phyloP scores from a whole-genome alignment of 1,139 yeast species.

The Starmera stellimalicola region DNA sequence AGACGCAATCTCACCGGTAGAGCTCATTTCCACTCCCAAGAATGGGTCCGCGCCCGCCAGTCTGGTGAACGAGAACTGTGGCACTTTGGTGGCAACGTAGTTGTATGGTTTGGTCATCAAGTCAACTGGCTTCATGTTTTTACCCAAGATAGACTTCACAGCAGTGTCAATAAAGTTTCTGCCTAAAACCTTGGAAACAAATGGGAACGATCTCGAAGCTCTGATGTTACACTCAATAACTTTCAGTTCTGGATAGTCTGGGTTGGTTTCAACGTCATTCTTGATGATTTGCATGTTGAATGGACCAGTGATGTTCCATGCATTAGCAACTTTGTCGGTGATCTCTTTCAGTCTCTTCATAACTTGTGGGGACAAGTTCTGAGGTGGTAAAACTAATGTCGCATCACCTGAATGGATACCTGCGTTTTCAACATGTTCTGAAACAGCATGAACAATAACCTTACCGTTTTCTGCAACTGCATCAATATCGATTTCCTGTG shows the following conservation, averaged over 20 bases:
- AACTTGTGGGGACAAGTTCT: slow-evolving; percentile 48
- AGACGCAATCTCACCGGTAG: slow-evolving; percentile 97
- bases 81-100: slow-evolving; percentile 94
- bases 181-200: slow-evolving; percentile 94
- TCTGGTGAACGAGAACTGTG: slow-evolving; percentile 96
- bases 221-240: slow-evolving; percentile 98
- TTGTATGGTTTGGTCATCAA: slow-evolving; percentile 50
- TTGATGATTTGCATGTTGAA: slow-evolving; percentile 96
- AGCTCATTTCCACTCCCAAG: slow-evolving; percentile 98
- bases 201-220: slow-evolving; percentile 98
- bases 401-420: slow-evolving; percentile 99
- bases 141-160: slow-evolving; percentile 72
- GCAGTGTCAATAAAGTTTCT: slow-evolving; percentile 91
- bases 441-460: slow-evolving; percentile 87
- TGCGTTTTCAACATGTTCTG: slow-evolving; percentile 97
- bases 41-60: slow-evolving; percentile 98
- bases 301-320: slow-evolving; percentile 96
- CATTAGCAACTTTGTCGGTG: slow-evolving; percentile 87
- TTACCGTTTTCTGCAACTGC: slow-evolving; percentile 88
- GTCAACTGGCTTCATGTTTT: slow-evolving; percentile 56
- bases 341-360: slow-evolving; percentile 63
- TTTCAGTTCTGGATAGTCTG: slow-evolving; percentile 47
- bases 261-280: slow-evolving; percentile 39
- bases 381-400: slow-evolving; percentile 89
- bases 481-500: slow-evolving; percentile 95